phyloP scores from a whole-genome alignment of 768 basidiomycete species.

The Boletales sp. region DNA sequence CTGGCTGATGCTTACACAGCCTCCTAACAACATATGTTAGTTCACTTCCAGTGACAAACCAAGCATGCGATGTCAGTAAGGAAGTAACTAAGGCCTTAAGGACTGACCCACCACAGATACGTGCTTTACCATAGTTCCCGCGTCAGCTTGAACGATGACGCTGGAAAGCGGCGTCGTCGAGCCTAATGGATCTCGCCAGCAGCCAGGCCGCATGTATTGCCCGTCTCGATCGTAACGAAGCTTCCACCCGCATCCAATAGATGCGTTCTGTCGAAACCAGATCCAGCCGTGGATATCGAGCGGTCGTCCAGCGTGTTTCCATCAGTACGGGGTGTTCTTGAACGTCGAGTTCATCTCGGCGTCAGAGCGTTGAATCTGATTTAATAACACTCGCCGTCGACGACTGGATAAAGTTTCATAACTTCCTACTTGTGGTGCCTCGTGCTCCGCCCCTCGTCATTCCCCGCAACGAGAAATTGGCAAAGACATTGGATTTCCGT shows the following conservation, averaged over 20 bases:
- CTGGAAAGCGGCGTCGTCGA: slow-evolving; percentile 5
- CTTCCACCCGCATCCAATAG: slow-evolving; percentile 12
- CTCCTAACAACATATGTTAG: too few relatives aligned
- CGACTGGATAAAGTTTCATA: slow-evolving; percentile 23
- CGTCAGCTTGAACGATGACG: not conserved
- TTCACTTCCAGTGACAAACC: too few relatives aligned
- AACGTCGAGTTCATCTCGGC: slow-evolving; percentile 21
- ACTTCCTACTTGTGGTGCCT: slow-evolving; percentile 2
- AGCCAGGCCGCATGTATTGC: slow-evolving; percentile 4
- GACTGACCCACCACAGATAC: slow-evolving; percentile 1
- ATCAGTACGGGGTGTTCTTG: slow-evolving; percentile 4
- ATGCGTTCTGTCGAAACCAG: slow-evolving; percentile 1
- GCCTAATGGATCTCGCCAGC: slow-evolving; percentile 3
- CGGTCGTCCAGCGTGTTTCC: slow-evolving; percentile 3
- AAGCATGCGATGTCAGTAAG: too few relatives aligned
- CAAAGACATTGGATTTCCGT: slow-evolving; percentile 14
- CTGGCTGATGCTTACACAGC: too few relatives aligned
- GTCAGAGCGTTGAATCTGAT: slow-evolving; percentile 19
- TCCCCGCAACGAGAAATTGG: slow-evolving; percentile 16
- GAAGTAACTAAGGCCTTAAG: not conserved
- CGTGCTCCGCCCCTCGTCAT: slow-evolving; percentile 12
- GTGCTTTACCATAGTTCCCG: not conserved
- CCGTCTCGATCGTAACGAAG: slow-evolving; percentile 13
- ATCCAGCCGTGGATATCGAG: slow-evolving; percentile 11
- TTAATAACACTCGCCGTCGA: slow-evolving; percentile 3